phyloP scores from a whole-genome alignment of 2,329 filamentous ascomycete genomes.

The Aspergillus jensenii region DNA sequence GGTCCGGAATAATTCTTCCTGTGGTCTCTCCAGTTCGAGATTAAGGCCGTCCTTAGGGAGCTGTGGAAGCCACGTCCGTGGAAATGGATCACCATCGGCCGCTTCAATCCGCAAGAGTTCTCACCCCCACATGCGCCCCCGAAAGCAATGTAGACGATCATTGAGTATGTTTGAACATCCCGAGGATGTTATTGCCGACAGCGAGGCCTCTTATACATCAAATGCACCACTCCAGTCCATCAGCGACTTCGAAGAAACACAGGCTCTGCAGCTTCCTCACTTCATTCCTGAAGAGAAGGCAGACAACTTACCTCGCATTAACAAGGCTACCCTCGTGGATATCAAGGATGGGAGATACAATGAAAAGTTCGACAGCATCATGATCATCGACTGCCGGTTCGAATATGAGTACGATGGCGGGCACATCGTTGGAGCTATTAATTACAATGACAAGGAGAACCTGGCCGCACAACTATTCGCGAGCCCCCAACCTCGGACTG shows the following conservation, averaged over 20 bases:
- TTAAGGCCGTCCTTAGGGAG: conserved; percentile 65
- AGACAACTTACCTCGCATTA: conserved; percentile 86
- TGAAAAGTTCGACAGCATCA: conserved; percentile 72
- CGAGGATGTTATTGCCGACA: conserved; percentile 80
- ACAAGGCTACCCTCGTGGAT: conserved; percentile 76
- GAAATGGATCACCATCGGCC: conserved; percentile 73
- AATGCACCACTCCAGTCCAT: conserved; percentile 67
- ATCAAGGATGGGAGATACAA: conserved; percentile 83
- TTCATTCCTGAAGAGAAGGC: conserved; percentile 76
- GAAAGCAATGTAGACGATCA: conserved; percentile 87
- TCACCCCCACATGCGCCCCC: conserved; percentile 70
- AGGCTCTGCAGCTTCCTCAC: conserved; percentile 75
- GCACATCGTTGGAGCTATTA: conserved; percentile 89
- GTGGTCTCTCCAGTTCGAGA: conserved; percentile 58
- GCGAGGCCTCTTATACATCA: conserved; percentile 59
- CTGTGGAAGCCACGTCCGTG: conserved; percentile 55
- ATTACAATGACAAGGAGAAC: conserved; percentile 95
- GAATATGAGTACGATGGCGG: conserved; percentile 98
- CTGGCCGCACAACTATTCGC: conserved; percentile 78
- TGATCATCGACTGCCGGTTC: conserved; percentile 94
- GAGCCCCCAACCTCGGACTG: conserved; percentile 66
- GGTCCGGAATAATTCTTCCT: conserved; percentile 60
- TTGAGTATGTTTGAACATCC: conserved; percentile 98
- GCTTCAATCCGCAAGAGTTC: conserved; percentile 70
- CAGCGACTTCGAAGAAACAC: conserved; percentile 77